Conservation (phyloP, 768 basidiomycete species). For the Pleurotus djamor region DNA sequence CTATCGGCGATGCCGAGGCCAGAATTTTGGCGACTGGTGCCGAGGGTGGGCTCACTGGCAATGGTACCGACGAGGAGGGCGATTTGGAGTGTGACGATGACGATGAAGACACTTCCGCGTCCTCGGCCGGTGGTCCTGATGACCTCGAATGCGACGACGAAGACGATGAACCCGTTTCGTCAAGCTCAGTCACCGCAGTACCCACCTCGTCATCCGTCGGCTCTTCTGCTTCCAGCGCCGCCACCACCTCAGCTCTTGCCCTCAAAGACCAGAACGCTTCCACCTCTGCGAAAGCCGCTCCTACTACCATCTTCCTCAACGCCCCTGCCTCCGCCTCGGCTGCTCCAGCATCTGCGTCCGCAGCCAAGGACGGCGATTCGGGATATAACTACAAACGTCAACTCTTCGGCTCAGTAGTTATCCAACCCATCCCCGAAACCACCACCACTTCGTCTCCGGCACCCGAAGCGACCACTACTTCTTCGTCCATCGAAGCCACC, state of each 20-base stretch:
- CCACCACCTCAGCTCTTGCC: constrained; percentile 1
- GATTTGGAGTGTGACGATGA: constrained; percentile 9
- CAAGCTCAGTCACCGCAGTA: constrained; percentile 6
- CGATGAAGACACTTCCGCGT: constrained; percentile 8
- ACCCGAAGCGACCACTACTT: constrained; percentile 2
- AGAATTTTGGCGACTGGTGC: constrained; percentile 42
- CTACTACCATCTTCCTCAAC: constrained; percentile 10
- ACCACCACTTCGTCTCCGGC: not conserved
- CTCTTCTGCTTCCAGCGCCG: constrained; percentile 3
- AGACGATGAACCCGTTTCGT: not conserved
- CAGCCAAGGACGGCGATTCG: constrained; percentile 4
- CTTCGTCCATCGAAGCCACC: constrained; percentile 6
- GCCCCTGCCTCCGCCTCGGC: constrained; percentile 8
- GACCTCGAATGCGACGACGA: constrained; percentile 14
- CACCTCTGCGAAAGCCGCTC: not conserved
- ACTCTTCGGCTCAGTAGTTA: constrained; percentile 1
- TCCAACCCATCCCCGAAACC: constrained; percentile 11
- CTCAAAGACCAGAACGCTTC: not conserved
- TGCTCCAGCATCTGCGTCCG: not conserved
- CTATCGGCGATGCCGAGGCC: constrained; percentile 30
- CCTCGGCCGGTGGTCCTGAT: constrained; percentile 8
- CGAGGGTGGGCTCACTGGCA: constrained; percentile 37
- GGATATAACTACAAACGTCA: constrained; percentile 2
- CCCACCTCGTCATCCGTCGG: not conserved
- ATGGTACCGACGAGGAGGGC: constrained; percentile 10